These are phyloP conservation scores for Nicotiana tabacum DNA, from an alignment of 257 asterid species.

Conservation along the genomic window DNA sequence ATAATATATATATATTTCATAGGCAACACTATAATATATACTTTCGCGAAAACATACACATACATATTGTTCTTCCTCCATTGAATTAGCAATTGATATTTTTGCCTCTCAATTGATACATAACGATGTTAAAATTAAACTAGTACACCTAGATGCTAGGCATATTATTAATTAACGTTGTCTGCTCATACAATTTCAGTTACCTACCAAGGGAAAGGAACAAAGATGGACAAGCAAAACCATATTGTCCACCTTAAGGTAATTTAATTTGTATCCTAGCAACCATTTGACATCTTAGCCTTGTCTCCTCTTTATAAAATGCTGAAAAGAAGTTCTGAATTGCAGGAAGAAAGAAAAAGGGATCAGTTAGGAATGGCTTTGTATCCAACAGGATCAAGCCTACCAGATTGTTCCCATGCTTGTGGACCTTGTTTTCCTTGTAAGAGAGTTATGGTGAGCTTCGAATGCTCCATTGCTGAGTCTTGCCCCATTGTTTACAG, in stretches of 20 bases:
- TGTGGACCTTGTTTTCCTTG: conserved; percentile 88
- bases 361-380: conserved; percentile 57
- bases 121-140: too few species aligned
- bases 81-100: not conserved
- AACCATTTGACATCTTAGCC: not conserved
- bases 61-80: too few species aligned
- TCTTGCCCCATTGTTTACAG: conserved; percentile 91
- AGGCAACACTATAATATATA: too few species aligned
- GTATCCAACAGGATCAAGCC: conserved; percentile 83
- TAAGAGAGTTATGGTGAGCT: conserved; percentile 82
- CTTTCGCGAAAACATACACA: too few species aligned
- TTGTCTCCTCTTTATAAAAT: not conserved
- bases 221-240: conserved; percentile 26
- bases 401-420: conserved; percentile 89
- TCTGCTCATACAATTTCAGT: conserved; percentile 21
- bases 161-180: not conserved
- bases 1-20: too few species aligned
- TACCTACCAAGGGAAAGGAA: conserved; percentile 36
- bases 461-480: conserved; percentile 61
- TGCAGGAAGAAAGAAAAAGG: conserved; percentile 39
- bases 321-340: not conserved
- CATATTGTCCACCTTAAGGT: conserved; percentile 27
- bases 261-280: not conserved
- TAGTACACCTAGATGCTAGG: not conserved
- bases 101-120: not conserved